Evolutionary conservation across 192 early-diverging fungal species (phyloP), one percentile per base, ranked within the genome.

Genomic region (Tieghemiomyces parasiticus): DNA sequence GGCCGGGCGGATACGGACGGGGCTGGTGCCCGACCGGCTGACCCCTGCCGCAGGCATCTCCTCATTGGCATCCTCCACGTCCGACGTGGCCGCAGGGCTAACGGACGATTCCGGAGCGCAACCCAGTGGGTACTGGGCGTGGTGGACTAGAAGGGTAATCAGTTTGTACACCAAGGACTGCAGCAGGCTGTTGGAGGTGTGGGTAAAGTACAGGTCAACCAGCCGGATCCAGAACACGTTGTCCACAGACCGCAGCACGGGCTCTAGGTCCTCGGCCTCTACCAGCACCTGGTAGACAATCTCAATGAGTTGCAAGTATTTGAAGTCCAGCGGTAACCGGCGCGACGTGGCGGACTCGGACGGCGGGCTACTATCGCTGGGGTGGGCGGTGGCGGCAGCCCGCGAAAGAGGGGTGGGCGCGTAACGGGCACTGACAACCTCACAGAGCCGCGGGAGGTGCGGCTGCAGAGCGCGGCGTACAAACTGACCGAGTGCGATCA

Each of bases 211-310:
- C 31, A 56, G 30, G 6, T 33, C 32, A 13, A 34, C 20, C 34
- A 56, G 4, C 20, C 28, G 31, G 28, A 24, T 22, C 54, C 54
- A 56, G 34, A 33, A 56, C 54, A 16, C 9, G 20, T 1, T 14
- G 13, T 20, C 24, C 13, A 56, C 33, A 31, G 54, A 20, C 16
- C 30, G 32, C 28, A 56, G 54, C 9, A 34, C 34, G 16, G 31
- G 13, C 19, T 29, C 31, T 13, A 56, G 34, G 29, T 33, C 16
- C 9, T 56, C 54, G 24, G 54, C 19, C 24, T 56, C 54, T 13
- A 56, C 54, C 54, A 56, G 34, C 16, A 34, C 54, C 3, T 56
- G 54, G 16, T 56, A 56, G 34, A 56, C 33, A 12, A 56, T 20
- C 33, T 56, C 31, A 34, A 56, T 56, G 3, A 56, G 4, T 34